Evolutionary conservation across 148 eudicot species (phyloP).

Genomic region (Rhododendron ovatum): DNA sequence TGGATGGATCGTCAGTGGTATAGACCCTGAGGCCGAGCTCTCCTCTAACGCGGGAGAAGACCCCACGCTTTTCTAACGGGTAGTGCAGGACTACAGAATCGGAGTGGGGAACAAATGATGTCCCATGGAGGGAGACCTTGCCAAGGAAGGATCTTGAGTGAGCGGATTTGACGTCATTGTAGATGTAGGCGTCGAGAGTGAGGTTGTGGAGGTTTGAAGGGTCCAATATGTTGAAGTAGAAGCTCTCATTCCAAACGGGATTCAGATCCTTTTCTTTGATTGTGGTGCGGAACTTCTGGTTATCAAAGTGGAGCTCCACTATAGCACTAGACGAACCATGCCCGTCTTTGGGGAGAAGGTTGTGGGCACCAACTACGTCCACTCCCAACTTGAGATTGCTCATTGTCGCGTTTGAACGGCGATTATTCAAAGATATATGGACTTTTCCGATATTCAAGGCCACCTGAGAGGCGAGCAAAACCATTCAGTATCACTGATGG

Average conservation of each 20-base stretch:
- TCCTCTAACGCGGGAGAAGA: slow-evolving; percentile 80
- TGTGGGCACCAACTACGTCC: slow-evolving; percentile 80
- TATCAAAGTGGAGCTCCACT: slow-evolving; percentile 84
- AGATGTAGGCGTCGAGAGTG: slow-evolving; percentile 63
- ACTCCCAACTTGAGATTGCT: slow-evolving; percentile 77
- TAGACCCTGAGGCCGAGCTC: slow-evolving; percentile 92
- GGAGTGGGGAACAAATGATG: slow-evolving; percentile 77
- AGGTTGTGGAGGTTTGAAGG: slow-evolving; percentile 61
- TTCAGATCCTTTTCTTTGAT: slow-evolving; percentile 82
- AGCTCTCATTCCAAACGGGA: slow-evolving; percentile 95
- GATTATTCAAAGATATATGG: slow-evolving; percentile 8
- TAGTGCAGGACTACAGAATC: slow-evolving; percentile 88
- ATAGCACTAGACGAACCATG: slow-evolving; percentile 81
- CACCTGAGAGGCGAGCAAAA: slow-evolving; percentile 21
- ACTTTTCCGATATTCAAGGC: background rate
- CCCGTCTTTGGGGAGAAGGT: slow-evolving; percentile 90
- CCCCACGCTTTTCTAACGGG: slow-evolving; percentile 81
- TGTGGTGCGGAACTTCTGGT: slow-evolving; percentile 74
- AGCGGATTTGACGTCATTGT: slow-evolving; percentile 44
- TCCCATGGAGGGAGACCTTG: slow-evolving; percentile 69
- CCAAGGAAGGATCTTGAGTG: slow-evolving; percentile 72
- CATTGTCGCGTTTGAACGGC: slow-evolving; percentile 16
- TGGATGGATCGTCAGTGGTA: slow-evolving; percentile 69
- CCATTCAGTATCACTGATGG: background rate
- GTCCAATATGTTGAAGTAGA: slow-evolving; percentile 88